phyloP scores from a whole-genome alignment of 2,329 filamentous ascomycete genomes.

The Eutypa lata region DNA sequence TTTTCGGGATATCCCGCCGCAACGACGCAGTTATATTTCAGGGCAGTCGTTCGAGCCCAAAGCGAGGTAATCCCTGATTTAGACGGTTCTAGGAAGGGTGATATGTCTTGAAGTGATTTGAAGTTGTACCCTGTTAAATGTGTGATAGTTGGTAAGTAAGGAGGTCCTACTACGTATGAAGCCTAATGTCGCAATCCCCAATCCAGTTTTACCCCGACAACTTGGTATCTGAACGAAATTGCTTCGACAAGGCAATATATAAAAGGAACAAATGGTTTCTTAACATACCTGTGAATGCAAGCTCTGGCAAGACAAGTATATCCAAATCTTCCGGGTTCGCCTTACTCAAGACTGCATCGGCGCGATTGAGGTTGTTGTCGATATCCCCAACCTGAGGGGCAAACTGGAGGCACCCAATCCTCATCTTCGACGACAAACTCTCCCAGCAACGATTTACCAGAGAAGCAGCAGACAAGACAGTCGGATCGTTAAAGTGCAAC shows the following conservation, averaged over 20 bases:
- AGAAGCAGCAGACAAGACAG: not conserved
- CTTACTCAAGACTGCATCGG: slow-evolving; percentile 59
- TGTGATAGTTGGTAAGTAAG: not conserved
- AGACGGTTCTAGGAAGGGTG: slow-evolving; percentile 64
- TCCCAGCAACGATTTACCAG: not conserved
- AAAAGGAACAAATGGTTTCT: not conserved
- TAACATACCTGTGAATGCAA: slow-evolving; percentile 67
- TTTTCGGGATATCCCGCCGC: slow-evolving; percentile 73
- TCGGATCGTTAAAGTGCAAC: not conserved
- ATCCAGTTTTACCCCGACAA: no score
- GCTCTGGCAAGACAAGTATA: slow-evolving; percentile 70
- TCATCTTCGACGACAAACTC: slow-evolving; percentile 37
- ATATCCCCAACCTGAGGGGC: slow-evolving; percentile 67
- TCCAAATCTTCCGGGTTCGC: slow-evolving; percentile 56
- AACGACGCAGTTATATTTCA: slow-evolving; percentile 65
- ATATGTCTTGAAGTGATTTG: slow-evolving; percentile 63
- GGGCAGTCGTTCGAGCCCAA: slow-evolving; percentile 67
- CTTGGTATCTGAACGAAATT: no score
- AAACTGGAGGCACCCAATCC: slow-evolving; percentile 69
- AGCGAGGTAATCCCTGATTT: slow-evolving; percentile 64
- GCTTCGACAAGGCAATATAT: not conserved
- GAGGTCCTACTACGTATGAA: slow-evolving; percentile 4
- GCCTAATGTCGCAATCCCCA: no score
- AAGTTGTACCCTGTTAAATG: slow-evolving; percentile 69
- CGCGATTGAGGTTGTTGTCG: slow-evolving; percentile 66